Evolutionary conservation across 2,329 filamentous ascomycete genomes (phyloP), one percentile per base, ranked within the genome.

Genomic region (Aspergillus latus): DNA sequence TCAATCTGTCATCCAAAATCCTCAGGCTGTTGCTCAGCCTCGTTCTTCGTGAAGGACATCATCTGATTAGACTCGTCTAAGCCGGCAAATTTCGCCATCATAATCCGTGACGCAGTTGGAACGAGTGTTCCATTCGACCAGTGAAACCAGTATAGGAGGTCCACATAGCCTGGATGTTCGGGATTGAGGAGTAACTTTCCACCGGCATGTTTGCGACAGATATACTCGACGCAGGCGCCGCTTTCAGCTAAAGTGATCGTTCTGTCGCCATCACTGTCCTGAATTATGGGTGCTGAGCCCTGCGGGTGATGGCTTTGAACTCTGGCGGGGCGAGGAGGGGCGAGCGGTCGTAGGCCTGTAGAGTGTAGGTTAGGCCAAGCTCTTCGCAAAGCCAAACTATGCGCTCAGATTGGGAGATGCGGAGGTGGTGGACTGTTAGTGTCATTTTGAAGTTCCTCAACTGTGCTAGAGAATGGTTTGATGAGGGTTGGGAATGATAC

Each of bases 61-160:
- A 68, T 56, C 0, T 65, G 61, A 39, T 75, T 71, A 11, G 72
- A 68, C 1, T 26, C 54, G 49, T 54, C 11, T 62, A 9, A 58
- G 48, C 3, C 56, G 52, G 40, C 55, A 4, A 47, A 42, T 11
- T 70, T 63, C 56, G 73, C 59, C 52, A 69, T 64, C 67, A 83
- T 68, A 4, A 64, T 66, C 10, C 76, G 70, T 4, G 66, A 59
- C 36, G 83, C 57, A 0, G 67, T 66, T 0, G 77, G 70, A 61
- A 74, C 70, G 3, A 83, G 72, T 1, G 68, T 77, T 34, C 76
- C 76, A 64, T 82, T 80, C 7, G 76, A 73, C 67, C 79, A 87
- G 66, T 88, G 83, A 64, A 84, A 82, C 84, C 84, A 89, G 74
- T 84, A 87, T 1, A 89, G 65, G 60, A 84, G 88, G 49, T 85